Evolutionary conservation across 2,329 filamentous ascomycete genomes (phyloP), one percentile per base, ranked within the genome.

Genomic region (Neonectria hederae): DNA sequence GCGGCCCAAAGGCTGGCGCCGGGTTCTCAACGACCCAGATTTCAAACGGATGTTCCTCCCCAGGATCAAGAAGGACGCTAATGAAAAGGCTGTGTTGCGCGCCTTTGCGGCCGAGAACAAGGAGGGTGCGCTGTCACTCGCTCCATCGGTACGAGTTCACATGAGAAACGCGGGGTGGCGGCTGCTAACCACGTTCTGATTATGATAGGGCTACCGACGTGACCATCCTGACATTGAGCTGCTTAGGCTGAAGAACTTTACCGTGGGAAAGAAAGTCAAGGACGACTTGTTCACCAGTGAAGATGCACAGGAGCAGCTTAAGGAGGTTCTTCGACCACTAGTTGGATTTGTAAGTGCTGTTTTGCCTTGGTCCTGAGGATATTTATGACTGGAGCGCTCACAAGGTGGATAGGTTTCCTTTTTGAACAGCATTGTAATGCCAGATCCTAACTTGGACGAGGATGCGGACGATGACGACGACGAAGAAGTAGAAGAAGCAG

Each of bases 211-310:
- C 51, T 97, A 92, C 75, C 82, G 87, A 48, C 84, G 86, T 21
- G 89, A 92, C 62, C 92, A 97, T 75, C 82, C 86, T 45, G 91
- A 97, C 70, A 94, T 97, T 73, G 88, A 90, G 59, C 84, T 97
- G 56, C 83, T 97, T 59, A 91, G 93, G 72, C 83, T 97, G 74
- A 87, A 89, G 65, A 96, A 90, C 77, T 97, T 91, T 76, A 94
- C 91, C 0, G 79, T 97, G 22, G 85, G 88, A 40, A 89, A 84
- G 63, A 88, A 88, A 74, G 79, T 97, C 38, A 76, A 84, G 13
- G 93, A 94, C 72, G 78, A 83, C 10, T 83, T 92, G 52, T 83
- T 97, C 21, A 82, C 89, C 38, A 83, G 84, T 49, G 80, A 86
- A 51, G 82, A 88, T 72, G 88, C 87, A 17, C 85, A 93, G 78